Percentiles rank a stretch among this genome's conserved stretches.
These are phyloP conservation scores for Tricholomella constricta DNA, from an alignment of 768 basidiomycete species.

Conservation along the genomic window DNA sequence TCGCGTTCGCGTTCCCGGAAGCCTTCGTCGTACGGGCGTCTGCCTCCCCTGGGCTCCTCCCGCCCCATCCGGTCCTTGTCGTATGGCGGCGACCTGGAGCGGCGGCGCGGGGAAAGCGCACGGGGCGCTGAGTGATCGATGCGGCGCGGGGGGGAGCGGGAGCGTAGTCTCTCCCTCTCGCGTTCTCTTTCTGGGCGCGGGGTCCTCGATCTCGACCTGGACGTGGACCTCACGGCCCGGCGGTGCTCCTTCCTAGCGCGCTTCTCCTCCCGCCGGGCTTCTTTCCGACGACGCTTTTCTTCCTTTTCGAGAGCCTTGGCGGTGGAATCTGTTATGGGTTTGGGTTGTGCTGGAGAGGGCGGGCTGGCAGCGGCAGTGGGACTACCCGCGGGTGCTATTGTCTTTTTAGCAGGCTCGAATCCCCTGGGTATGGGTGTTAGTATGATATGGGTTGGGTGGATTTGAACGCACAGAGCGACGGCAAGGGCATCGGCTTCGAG, in stretches of 20 bases:
- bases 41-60: background rate
- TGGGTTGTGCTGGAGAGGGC: conserved; percentile 13
- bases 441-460: background rate
- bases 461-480: conserved; percentile 64
- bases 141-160: conserved; percentile 6
- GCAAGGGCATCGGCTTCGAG: conserved; percentile 87
- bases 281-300: conserved; percentile 53
- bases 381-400: conserved; percentile 22
- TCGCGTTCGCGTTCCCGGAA: conserved; percentile 33
- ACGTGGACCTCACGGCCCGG: conserved; percentile 29
- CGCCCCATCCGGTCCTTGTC: background rate
- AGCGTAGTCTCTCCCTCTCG: conserved; percentile 18
- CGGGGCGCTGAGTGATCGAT: background rate
- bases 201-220: conserved; percentile 32
- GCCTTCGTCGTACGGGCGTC: conserved; percentile 21
- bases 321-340: conserved; percentile 17
- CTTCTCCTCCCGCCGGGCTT: conserved; percentile 54
- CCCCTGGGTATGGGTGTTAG: conserved; percentile 52
- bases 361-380: conserved; percentile 16
- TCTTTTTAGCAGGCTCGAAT: conserved; percentile 61
- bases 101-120: background rate
- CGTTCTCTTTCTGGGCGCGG: conserved; percentile 27
- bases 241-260: conserved; percentile 30
- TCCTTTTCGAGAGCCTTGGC: conserved; percentile 42
- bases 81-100: background rate